Percentiles rank a stretch among this genome's conserved stretches.
These are phyloP conservation scores for Cudoniella acicularis DNA, from an alignment of 495 filamentous ascomycete species.

Conservation along the genomic window DNA sequence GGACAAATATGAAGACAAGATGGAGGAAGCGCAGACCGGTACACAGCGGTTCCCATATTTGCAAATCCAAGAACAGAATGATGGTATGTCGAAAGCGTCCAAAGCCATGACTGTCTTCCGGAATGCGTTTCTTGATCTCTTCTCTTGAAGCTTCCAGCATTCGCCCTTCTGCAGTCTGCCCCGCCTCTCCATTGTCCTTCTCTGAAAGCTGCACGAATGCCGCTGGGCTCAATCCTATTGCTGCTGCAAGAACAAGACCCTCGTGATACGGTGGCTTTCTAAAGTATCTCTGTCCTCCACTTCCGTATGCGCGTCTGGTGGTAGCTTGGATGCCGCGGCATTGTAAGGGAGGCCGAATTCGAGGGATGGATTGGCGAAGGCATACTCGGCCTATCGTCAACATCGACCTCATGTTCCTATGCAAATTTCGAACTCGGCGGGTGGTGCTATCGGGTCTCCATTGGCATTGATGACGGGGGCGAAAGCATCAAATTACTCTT, in stretches of 20 bases:
- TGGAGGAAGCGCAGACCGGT: constrained; percentile 85
- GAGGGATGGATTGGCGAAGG: constrained; percentile 32
- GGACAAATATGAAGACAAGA: constrained; percentile 83
- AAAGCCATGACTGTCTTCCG: constrained; percentile 55
- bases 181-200: constrained; percentile 51
- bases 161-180: constrained; percentile 71
- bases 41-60: constrained; percentile 81
- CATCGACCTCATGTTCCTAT: constrained; percentile 49
- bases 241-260: constrained; percentile 42
- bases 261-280: constrained; percentile 29
- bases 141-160: constrained; percentile 79
- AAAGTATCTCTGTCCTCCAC: constrained; percentile 14
- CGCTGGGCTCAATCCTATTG: constrained; percentile 47
- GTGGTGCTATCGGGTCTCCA: constrained; percentile 20
- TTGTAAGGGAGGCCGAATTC: constrained; percentile 21
- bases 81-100: constrained; percentile 48
- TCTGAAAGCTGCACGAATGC: constrained; percentile 74
- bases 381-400: constrained; percentile 52
- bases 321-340: constrained; percentile 27
- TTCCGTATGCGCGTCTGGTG: constrained; percentile 6
- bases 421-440: neutral
- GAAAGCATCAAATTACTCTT: neutral
- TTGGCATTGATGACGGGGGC: neutral
- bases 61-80: constrained; percentile 62
- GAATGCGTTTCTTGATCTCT: constrained; percentile 66